Evolutionary conservation across 2,329 filamentous ascomycete species (phyloP).

Genomic region (Penicillium sp.): DNA sequence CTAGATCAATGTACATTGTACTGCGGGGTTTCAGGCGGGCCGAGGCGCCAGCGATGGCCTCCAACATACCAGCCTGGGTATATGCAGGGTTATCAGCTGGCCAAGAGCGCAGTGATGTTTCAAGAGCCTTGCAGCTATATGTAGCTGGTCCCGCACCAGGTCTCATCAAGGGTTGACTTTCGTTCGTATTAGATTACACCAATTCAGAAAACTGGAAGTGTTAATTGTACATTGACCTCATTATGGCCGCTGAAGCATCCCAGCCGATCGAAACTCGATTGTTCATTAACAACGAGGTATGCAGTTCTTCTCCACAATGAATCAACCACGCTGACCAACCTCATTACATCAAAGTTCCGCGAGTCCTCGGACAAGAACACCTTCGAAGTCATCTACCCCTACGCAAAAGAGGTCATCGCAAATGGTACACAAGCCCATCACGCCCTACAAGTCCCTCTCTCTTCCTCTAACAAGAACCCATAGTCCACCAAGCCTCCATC

Average conservation of each 20-base stretch:
- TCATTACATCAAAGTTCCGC: conserved; percentile 20
- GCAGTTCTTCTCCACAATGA: conserved; percentile 9
- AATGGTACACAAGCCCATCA: conserved; percentile 22
- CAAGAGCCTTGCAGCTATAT: not conserved
- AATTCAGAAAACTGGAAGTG: not conserved
- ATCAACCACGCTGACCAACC: too few species aligned
- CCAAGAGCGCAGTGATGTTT: too few species aligned
- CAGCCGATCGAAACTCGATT: conserved; percentile 35
- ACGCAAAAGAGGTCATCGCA: conserved; percentile 31
- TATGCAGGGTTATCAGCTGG: not conserved
- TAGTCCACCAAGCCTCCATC: conserved; percentile 36
- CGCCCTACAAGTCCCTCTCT: not conserved
- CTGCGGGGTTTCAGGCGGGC: not conserved
- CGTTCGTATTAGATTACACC: too few species aligned
- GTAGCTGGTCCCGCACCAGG: not conserved
- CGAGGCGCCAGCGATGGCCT: not conserved
- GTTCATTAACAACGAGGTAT: conserved; percentile 38
- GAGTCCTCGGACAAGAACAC: conserved; percentile 30
- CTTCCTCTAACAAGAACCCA: not conserved
- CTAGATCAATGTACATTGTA: not conserved
- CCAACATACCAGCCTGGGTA: not conserved
- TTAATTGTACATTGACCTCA: not conserved
- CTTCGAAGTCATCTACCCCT: conserved; percentile 35
- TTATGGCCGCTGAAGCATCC: conserved; percentile 13
- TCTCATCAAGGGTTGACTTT: not conserved